Conservation (phyloP, 768 basidiomycete genomes). For the Holtermannia corniformis region DNA sequence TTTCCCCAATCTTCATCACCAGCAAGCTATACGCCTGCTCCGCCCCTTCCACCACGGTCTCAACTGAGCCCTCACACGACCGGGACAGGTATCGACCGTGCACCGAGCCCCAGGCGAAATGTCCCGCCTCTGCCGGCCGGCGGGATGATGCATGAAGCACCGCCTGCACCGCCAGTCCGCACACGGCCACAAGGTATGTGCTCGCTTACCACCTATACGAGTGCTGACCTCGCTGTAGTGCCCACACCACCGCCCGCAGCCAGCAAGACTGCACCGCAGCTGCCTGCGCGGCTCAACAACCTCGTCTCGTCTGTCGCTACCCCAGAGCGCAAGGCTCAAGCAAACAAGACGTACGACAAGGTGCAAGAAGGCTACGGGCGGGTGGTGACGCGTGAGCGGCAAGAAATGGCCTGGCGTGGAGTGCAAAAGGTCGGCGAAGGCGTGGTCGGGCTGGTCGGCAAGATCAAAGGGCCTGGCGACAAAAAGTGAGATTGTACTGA, state of each 20-base stretch:
- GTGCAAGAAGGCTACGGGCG: background rate
- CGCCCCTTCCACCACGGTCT: background rate
- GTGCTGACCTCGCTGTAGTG: too few relatives aligned
- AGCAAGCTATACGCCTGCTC: too few relatives aligned
- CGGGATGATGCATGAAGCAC: background rate
- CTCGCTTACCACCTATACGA: too few relatives aligned
- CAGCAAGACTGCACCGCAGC: background rate
- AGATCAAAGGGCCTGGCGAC: background rate
- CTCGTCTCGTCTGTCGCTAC: background rate
- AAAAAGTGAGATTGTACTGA: background rate
- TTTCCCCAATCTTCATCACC: too few relatives aligned
- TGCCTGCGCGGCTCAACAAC: background rate
- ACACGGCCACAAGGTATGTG: too few relatives aligned
- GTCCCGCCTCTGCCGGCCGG: background rate
- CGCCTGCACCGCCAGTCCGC: background rate
- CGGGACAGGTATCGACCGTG: background rate
- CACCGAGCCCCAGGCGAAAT: background rate
- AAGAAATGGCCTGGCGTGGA: background rate
- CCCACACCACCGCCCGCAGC: background rate
- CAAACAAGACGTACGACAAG: background rate
- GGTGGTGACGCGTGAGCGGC: background rate
- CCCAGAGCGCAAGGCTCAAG: background rate
- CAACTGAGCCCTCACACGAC: background rate
- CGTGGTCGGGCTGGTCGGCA: background rate
- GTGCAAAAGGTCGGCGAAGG: background rate